A percentile compares a stretch with the other conserved stretches of the same genome.
Conservation (phyloP, 192 early-diverging fungal genomes). For the Gryganskiella cystojenkinii region DNA sequence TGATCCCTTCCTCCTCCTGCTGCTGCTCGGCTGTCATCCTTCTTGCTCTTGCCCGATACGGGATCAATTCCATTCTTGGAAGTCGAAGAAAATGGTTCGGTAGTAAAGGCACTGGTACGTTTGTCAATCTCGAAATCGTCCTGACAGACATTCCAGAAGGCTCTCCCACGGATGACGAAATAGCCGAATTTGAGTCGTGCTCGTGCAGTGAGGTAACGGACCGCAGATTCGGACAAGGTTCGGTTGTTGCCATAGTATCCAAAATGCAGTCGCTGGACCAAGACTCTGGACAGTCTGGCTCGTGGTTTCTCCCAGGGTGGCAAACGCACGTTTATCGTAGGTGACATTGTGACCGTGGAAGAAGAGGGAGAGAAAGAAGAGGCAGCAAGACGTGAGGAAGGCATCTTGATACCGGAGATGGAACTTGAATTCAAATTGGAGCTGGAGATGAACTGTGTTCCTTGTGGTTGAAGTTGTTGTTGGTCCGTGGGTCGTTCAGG, state of each 20-base stretch:
- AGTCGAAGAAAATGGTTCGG: neutral
- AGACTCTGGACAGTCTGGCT: conserved; percentile 24
- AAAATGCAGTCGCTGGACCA: conserved; percentile 44
- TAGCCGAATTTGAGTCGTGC: conserved; percentile 46
- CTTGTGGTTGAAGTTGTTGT: neutral
- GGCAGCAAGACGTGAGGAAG: neutral
- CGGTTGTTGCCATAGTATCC: conserved; percentile 37
- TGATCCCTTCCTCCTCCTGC: too few relatives aligned
- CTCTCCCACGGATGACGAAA: conserved; percentile 44
- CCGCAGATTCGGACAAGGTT: conserved; percentile 21
- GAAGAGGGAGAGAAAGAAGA: neutral
- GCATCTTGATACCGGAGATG: neutral
- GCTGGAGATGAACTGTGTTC: neutral
- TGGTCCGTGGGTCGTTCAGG: neutral
- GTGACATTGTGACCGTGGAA: conserved; percentile 13
- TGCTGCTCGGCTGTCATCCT: too few relatives aligned
- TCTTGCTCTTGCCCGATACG: too few relatives aligned
- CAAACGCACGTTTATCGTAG: neutral
- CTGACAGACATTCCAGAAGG: conserved; percentile 31
- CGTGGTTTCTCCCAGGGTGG: conserved; percentile 2
- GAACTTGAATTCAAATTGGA: neutral
- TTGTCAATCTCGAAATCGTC: conserved; percentile 10
- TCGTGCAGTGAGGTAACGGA: conserved; percentile 44
- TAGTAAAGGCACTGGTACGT: neutral
- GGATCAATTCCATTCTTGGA: too few relatives aligned